phyloP scores from a whole-genome alignment of 805 yeast genomes.

The Kodamaea nitidulidarum region DNA sequence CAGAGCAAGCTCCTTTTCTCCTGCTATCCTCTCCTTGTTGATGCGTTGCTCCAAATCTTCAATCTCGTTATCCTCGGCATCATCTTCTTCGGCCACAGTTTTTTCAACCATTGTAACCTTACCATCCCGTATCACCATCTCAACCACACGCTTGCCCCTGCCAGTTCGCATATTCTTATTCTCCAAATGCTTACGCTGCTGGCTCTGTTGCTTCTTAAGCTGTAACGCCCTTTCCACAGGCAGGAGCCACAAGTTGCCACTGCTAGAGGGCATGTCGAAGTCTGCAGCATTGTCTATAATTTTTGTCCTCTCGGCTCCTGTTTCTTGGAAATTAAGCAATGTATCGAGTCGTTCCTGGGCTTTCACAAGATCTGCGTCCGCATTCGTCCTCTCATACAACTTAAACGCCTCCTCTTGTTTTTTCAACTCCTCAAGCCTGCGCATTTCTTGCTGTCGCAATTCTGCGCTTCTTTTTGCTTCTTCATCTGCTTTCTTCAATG shows the following conservation, averaged over 20 bases:
- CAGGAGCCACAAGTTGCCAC: conserved; percentile 75
- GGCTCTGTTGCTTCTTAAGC: conserved; percentile 80
- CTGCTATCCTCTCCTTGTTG: conserved; percentile 18
- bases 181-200: conserved; percentile 59
- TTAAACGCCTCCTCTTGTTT: conserved; percentile 44
- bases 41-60: conserved; percentile 33
- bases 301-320: conserved; percentile 84
- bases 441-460: conserved; percentile 16
- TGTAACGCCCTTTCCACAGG: conserved; percentile 83
- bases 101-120: conserved; percentile 64
- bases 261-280: conserved; percentile 56
- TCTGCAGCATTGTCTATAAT: conserved; percentile 94
- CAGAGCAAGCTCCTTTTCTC: conserved; percentile 29
- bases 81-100: conserved; percentile 19
- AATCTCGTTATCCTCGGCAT: conserved; percentile 33
- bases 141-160: conserved; percentile 68
- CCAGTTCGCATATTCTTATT: conserved; percentile 58
- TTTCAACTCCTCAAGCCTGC: conserved; percentile 30
- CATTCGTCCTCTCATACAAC: conserved; percentile 36
- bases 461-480: conserved; percentile 24
- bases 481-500: conserved; percentile 57
- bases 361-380: conserved; percentile 53
- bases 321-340: conserved; percentile 73
- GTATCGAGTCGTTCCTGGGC: conserved; percentile 77
- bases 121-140: conserved; percentile 76